Evolutionary conservation across 352 stramenopile species (phyloP), one percentile per base, ranked within the genome.

Genomic region (Phytophthora sojae): DNA sequence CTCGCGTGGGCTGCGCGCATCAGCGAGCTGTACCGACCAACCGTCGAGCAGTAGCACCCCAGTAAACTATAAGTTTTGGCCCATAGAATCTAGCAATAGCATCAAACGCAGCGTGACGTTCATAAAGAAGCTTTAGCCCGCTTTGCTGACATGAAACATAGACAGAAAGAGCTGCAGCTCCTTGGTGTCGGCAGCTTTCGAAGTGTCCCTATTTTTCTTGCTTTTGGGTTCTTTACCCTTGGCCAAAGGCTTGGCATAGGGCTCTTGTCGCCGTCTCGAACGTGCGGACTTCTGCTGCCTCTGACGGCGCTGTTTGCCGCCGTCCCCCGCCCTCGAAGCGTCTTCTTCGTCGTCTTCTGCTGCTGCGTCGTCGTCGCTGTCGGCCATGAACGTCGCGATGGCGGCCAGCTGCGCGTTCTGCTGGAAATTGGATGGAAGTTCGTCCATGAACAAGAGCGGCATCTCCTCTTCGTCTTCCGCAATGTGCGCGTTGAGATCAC

Each of bases 391-490:
- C 60, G 85, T 88, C 54, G 83, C 82, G 51, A 95, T 84, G 35
- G 88, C 88, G 29, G 85, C 86, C 29, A 95, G 74, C 75, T 95
- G 82, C 55, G 81, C 77, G 52, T 80, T 95, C 37, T 80, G 69
- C 71, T 83, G 52, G 68, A 94, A 95, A 65, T 84, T 76, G 7
- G 72, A 68, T n/a, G 88, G 88, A 9, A 95, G 71, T 7, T 63
- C 44, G 53, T 89, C 85, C 85, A 91, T 89, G 65, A 95, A 93
- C 63, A 95, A 80, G 25, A 95, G 81, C 60, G 88, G 88, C 80
- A 91, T 88, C 65, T 93, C 84, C 1, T 90, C 81, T 44, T 90
- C 77, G 1, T 84, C 71, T 7, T 77, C 52, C 50, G 12, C 50
- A 0, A 30, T 5, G 14, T 17, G 59, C n/a, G 59, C 11, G 21